Evolutionary conservation across 768 basidiomycete genomes (phyloP).

Genomic region (Wakefieldia striispora): DNA sequence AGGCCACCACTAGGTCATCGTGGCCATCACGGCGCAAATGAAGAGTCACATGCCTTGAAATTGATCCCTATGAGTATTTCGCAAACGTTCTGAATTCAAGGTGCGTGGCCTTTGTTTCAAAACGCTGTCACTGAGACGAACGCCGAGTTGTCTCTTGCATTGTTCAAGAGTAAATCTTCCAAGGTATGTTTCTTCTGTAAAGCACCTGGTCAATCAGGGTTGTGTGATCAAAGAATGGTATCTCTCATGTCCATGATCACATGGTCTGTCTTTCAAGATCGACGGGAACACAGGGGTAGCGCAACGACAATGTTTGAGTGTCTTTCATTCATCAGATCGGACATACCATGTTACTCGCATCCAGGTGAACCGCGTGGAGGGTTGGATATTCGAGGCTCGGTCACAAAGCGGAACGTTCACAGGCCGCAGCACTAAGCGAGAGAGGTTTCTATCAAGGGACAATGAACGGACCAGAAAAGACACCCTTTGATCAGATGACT

Average conservation of each 20-base stretch:
- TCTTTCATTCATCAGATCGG: not conserved
- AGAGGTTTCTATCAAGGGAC: not conserved
- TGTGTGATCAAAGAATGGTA: too few relatives aligned
- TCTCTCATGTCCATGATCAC: not conserved
- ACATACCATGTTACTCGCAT: not conserved
- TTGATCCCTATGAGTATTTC: too few relatives aligned
- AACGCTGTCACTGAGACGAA: not conserved
- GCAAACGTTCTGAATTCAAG: too few relatives aligned
- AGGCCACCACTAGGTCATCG: too few relatives aligned
- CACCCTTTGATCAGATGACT: not conserved
- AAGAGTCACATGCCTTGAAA: too few relatives aligned
- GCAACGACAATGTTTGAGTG: not conserved
- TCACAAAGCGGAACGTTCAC: not conserved
- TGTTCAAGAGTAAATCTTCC: not conserved
- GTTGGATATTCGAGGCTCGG: not conserved
- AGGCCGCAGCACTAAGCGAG: conserved; percentile 5
- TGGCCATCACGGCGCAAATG: too few relatives aligned
- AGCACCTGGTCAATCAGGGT: not conserved
- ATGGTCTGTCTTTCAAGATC: not conserved
- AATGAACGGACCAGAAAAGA: too few relatives aligned
- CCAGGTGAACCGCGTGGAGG: not conserved
- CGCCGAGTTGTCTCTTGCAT: not conserved
- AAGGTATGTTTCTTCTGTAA: not conserved
- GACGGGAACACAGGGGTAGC: too few relatives aligned
- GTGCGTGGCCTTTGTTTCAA: too few relatives aligned